These are phyloP conservation scores for Canavalia ensiformis DNA, from an alignment of 306 rosid genomes.

Conservation along the genomic window DNA sequence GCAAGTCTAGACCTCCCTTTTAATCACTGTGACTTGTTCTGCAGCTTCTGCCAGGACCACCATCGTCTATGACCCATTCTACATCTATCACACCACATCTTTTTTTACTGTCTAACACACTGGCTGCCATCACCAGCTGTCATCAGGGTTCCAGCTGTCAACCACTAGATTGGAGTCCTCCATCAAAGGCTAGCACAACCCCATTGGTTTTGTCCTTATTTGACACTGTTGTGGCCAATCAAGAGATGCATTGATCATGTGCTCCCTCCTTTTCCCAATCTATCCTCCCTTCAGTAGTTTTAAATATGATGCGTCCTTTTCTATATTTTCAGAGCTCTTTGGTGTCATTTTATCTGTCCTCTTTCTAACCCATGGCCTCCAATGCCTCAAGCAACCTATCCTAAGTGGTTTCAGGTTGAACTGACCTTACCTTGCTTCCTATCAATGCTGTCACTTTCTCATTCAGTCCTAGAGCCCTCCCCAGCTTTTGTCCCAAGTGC, in stretches of 20 bases:
- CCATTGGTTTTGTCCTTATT: too few relatives aligned
- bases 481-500: background rate
- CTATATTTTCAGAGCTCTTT: background rate
- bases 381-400: too few relatives aligned
- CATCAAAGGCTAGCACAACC: too few relatives aligned
- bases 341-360: background rate
- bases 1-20: background rate
- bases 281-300: background rate
- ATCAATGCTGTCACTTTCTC: background rate
- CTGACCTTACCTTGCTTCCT: too few relatives aligned
- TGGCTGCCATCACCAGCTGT: background rate
- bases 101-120: background rate
- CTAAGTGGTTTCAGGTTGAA: too few relatives aligned
- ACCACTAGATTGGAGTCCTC: too few relatives aligned
- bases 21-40: background rate
- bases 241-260: background rate
- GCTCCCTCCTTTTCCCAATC: background rate
- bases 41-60: background rate
- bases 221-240: too few relatives aligned
- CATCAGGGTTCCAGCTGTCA: background rate
- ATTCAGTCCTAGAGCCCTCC: background rate
- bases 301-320: background rate
- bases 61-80: background rate
- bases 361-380: too few relatives aligned
- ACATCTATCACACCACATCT: background rate